Evolutionary conservation across 306 rosid species (phyloP).

Genomic region (Astragalus membranaceus): DNA sequence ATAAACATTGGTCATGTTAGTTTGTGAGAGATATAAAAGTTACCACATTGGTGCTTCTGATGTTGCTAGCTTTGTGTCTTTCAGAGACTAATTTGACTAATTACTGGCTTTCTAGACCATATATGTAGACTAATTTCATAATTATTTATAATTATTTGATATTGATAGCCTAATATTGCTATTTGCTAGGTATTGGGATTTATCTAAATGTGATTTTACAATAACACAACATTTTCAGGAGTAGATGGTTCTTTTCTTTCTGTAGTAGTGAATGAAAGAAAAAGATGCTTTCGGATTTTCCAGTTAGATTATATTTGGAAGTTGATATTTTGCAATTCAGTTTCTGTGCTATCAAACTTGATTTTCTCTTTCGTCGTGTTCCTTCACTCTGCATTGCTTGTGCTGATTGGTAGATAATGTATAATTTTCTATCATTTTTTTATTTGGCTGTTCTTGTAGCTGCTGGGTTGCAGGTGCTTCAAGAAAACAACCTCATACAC

Average conservation of each 20-base stretch:
- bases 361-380: neutral
- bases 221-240: neutral
- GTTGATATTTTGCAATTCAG: neutral
- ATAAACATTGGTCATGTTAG: neutral
- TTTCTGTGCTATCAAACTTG: slow-evolving; percentile 2
- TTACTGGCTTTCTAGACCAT: neutral
- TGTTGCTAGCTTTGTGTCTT: neutral
- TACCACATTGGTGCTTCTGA: neutral
- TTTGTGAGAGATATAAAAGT: neutral
- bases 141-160: neutral
- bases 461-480: slow-evolving; percentile 79
- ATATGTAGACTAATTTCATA: neutral
- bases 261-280: neutral
- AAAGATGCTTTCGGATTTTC: neutral
- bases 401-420: neutral
- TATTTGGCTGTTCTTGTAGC: slow-evolving; percentile 47
- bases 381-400: neutral
- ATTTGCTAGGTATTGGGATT: neutral
- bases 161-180: neutral
- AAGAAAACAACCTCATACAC: slow-evolving; percentile 86
- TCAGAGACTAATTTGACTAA: neutral
- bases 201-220: neutral
- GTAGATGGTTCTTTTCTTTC: neutral
- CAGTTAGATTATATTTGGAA: neutral
- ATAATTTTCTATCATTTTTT: slow-evolving; percentile 3